Base-by-base conservation (phyloP, 1,284 basidiomycete genomes). In the Lentinus polychrous region DNA sequence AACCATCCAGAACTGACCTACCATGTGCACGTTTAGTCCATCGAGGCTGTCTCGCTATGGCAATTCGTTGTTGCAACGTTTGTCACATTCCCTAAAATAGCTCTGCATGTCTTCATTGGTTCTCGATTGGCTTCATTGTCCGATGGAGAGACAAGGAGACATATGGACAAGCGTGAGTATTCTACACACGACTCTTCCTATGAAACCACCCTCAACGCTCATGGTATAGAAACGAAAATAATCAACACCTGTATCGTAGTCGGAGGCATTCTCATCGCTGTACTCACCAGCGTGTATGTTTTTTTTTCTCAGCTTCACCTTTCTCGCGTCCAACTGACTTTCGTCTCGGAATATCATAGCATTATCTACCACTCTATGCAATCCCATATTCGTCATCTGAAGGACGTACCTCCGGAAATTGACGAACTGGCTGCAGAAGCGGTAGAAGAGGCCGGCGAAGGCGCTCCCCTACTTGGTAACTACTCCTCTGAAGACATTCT, bases 91-190 rank as follows among this genome's bases (percentile, higher is more conserved):
- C 88, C 89, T 14, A 89, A 84, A 60, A 66, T 86, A 6, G 65
- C 84, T 32, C 69, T 91, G 18, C 78, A 86, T 49, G 79, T 85
- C 20, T 91, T 91, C 62, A 79, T 91, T 48, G 90, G 88, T 1
- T 85, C 84, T 0, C 78, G 81, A 18, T 76, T 91, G 40, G 86
- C 85, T 37, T 71, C 72, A 20, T 68, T 92, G 15, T 84, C 89
- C 3, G 89, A 91, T 55, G 86, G 86, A 23, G 75, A 85, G 56
- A 79, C 82, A 53, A 74, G 89, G 38, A 73, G 69, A 27, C 69
- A 81, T 41, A 91, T 91, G 87, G 87, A 91, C 60, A 74, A 74
- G 15, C 73, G 85, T 86, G 68, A 52, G 74, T 58, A 22, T 45
- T 48, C 38, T 48, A 35, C n/a, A 15, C 20, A 22, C 22, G 24